A percentile compares a stretch with the other conserved stretches of the same genome.
phyloP scores from a whole-genome alignment of 1,139 yeast species.

The Yamadazyma triangularis region DNA sequence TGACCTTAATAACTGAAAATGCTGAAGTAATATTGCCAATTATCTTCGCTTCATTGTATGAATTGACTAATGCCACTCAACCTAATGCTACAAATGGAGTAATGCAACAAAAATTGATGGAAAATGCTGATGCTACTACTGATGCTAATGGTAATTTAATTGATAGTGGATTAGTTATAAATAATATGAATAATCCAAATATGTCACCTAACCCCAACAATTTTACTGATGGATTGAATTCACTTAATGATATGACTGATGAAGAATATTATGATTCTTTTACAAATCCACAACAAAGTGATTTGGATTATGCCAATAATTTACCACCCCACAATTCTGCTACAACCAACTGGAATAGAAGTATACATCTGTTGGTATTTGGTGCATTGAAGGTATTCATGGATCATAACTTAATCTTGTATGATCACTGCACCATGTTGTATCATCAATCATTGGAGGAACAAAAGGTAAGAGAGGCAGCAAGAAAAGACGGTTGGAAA shows the following conservation, averaged over 20 bases:
- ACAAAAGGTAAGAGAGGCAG: slow-evolving; percentile 54
- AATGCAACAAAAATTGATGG: slow-evolving; percentile 39
- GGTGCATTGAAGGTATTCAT: slow-evolving; percentile 88
- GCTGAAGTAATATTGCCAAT: slow-evolving; percentile 93
- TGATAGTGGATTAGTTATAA: slow-evolving; percentile 32
- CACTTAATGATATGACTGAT: slow-evolving; percentile 29
- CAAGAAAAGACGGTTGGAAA: slow-evolving; percentile 73
- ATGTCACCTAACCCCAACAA: slow-evolving; percentile 1
- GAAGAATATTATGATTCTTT: slow-evolving; percentile 46
- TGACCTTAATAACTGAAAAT: slow-evolving; percentile 82
- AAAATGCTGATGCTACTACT: slow-evolving; percentile 37
- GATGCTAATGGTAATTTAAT: slow-evolving; percentile 47
- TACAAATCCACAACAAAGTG: slow-evolving; percentile 33
- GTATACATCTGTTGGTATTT: slow-evolving; percentile 86
- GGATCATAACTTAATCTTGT: slow-evolving; percentile 88
- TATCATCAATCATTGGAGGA: slow-evolving; percentile 75
- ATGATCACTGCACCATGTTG: slow-evolving; percentile 85
- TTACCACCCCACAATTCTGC: slow-evolving; percentile 45
- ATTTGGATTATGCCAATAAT: slow-evolving; percentile 22
- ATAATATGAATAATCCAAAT: slow-evolving; percentile 9
- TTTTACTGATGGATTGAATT: slow-evolving; percentile 4
- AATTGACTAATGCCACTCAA: slow-evolving; percentile 58
- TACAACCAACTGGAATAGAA: slow-evolving; percentile 76
- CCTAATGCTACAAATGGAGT: slow-evolving; percentile 47
- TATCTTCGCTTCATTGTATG: slow-evolving; percentile 85